Base-by-base conservation (phyloP, 345 rosid genomes). In the Noccaea bulbosa region DNA sequence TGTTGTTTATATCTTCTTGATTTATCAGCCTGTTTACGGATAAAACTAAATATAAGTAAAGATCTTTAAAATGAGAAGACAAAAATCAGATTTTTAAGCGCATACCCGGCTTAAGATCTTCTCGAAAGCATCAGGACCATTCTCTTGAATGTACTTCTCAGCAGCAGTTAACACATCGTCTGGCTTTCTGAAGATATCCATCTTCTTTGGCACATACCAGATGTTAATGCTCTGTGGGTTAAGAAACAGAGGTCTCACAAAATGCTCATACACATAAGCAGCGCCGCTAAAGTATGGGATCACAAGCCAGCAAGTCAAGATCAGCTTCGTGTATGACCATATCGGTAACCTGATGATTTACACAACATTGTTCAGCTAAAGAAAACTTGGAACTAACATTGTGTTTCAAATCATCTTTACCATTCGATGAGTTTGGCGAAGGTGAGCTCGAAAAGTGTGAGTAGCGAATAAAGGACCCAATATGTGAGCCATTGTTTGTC, bases 401-500 rank as follows among this genome's bases (percentile, higher is more conserved):
- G 8, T 45, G 15, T 15, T 64, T 46, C 4, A 73, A 20, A 2
- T 15, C 12, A 55, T 35, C 43, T 45, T 76, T 76, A 95, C 98
- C 97, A 95, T 47, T 95, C 98, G 32, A 95, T 88, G 70, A 88
- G 80, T 84, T 85, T 92, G 33, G 85, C 84, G 68, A 93, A 93
- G 7, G 98, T 93, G 73, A 91, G 97, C 83, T 94, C 99, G 30
- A 89, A 72, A 72, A 94, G 91, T 4, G 99, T 81, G 62, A 87
- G 83, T 83, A 92, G 77, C 8, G 96, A 94, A 70, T 94, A 92
- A 35, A 94, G 91, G 54, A 94, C 90, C 97, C 98, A 91, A 66
- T 94, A 94, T 34, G 98, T 87, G 41, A 94, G 89, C 99, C 98
- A 91, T 53, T 94, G 98, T 71, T 85, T 82, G 76, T 94, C 99